Conservation (phyloP, 2,329 filamentous ascomycete species). For the Drechslerella dactyloides region DNA sequence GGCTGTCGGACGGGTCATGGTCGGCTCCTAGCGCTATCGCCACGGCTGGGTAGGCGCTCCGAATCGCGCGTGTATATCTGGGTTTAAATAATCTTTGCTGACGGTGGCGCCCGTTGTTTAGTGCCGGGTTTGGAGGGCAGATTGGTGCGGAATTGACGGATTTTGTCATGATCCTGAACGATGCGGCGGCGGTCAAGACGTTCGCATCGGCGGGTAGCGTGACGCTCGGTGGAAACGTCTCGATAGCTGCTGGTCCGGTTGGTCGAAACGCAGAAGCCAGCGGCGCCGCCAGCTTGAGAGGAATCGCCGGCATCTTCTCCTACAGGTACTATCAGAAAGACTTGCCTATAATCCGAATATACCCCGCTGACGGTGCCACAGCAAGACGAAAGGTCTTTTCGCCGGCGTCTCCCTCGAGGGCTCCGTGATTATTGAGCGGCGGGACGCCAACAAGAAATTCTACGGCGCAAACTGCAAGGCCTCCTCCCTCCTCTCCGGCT, state of each 20-base stretch:
- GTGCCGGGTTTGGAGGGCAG: constrained; percentile 82
- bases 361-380: constrained; percentile 57
- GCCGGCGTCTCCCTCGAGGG: constrained; percentile 94
- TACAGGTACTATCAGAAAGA: constrained; percentile 63
- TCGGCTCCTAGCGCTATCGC: constrained; percentile 81
- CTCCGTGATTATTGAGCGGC: constrained; percentile 87
- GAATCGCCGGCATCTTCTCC: constrained; percentile 89
- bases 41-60: constrained; percentile 64
- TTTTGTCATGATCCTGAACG: constrained; percentile 98
- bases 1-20: constrained; percentile 78
- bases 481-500: constrained; percentile 78
- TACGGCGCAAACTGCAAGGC: constrained; percentile 77
- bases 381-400: constrained; percentile 96
- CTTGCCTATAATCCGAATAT: neutral
- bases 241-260: constrained; percentile 89
- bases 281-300: constrained; percentile 86
- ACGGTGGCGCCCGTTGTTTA: constrained; percentile 15
- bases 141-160: constrained; percentile 88
- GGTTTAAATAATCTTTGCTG: constrained; percentile 8
- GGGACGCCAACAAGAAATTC: constrained; percentile 95
- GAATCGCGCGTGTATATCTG: neutral
- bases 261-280: constrained; percentile 95
- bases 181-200: constrained; percentile 83
- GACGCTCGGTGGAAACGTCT: constrained; percentile 94
- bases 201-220: constrained; percentile 92